Evolutionary conservation across 2,329 filamentous ascomycete genomes (phyloP), one percentile per base, ranked within the genome.

Genomic region (Colletotrichum trifolii): DNA sequence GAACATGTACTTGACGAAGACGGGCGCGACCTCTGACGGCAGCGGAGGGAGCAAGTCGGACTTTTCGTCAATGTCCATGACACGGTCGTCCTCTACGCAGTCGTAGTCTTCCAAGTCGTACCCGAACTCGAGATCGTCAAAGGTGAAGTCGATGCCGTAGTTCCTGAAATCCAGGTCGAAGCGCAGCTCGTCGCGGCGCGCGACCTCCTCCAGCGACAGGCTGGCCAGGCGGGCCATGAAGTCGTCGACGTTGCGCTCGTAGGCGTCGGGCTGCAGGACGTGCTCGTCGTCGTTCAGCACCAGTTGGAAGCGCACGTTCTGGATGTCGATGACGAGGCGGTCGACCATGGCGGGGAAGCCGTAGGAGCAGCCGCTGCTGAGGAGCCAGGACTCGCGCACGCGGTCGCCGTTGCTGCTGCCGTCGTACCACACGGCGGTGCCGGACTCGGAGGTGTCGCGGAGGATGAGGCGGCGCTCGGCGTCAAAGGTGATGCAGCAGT

Each of bases 361-460:
- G 39, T 72, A 67, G 7, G 73, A 68, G 58, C 67, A 68, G n/a
- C 74, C 76, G 7, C 71, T 68, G 66, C 72, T 73, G 43, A 81
- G 68, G 17, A 76, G 64, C 78, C 78, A 81, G 2, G 75, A 74
- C 52, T 76, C 73, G 54, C 75, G 73, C 2, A 70, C 72, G 50
- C 71, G 73, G 64, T 80, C 77, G 39, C 78, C 78, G 56, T 71
- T 75, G 69, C 76, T 76, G 60, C 75, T 74, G 74, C 75, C 78
- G 60, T 79, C 78, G 69, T 78, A 80, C 79, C 79, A 81, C 36
- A 81, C 78, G 53, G 78, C 75, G 1, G 79, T 81, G 12, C 79
- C 79, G 15, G 54, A 39, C 40, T 72, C 71, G 2, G 78, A 80
- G 48, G 75, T 76, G 69, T 81, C 79, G 54, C 76, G 73, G 8